Percentiles rank a stretch among this genome's conserved stretches.
phyloP scores from a whole-genome alignment of 2,329 filamentous ascomycete species.

The Calonectria hongkongensis region DNA sequence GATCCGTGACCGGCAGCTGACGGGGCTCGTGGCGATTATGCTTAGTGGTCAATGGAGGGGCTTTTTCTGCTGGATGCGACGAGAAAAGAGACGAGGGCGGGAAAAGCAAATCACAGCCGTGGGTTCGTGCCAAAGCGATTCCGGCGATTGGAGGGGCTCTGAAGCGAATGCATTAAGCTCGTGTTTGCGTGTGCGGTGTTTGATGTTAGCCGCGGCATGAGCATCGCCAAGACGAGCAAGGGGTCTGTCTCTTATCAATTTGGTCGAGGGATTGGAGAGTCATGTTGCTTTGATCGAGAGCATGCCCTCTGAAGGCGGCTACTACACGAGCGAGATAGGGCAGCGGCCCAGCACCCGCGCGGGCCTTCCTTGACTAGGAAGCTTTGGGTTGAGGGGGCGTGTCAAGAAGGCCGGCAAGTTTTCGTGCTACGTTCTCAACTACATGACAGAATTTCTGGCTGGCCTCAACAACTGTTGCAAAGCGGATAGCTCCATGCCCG shows the following conservation, averaged over 20 bases:
- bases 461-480: conserved; percentile 25
- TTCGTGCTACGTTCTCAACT: conserved; percentile 29
- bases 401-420: conserved; percentile 18
- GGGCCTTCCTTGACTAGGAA: background rate
- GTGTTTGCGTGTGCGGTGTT: conserved; percentile 15
- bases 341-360: background rate
- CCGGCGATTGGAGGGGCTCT: conserved; percentile 18
- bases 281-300: conserved; percentile 19
- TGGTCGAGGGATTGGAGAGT: conserved; percentile 10
- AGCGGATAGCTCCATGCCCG: background rate
- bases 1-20: conserved; percentile 33
- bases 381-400: background rate
- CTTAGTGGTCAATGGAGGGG: conserved; percentile 21
- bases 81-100: background rate
- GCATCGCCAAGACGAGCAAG: conserved; percentile 36
- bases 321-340: background rate
- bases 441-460: conserved; percentile 14
- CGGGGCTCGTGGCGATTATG: conserved; percentile 25
- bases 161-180: conserved; percentile 26
- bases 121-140: conserved; percentile 16
- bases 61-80: conserved; percentile 12
- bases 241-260: conserved; percentile 37
- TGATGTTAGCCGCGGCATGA: conserved; percentile 33
- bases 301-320: background rate
- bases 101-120: conserved; percentile 9